Base-by-base conservation (phyloP, 257 asterid genomes). In the Nicotiana undulata region DNA sequence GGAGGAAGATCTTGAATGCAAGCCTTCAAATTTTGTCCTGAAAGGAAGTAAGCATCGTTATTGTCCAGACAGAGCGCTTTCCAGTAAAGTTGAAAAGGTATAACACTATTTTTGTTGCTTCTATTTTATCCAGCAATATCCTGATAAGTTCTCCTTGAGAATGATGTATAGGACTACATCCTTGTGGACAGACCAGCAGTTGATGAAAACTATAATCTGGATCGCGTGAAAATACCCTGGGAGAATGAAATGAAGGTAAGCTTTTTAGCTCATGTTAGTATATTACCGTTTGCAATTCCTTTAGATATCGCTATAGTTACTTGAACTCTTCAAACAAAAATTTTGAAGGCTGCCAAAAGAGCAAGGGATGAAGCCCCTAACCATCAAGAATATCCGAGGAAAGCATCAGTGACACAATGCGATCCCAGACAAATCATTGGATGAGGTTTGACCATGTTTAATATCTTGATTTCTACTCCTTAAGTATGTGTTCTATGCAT, bases 261-360 rank as follows among this genome's bases (percentile, higher is more conserved):
- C 46, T 46, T 44, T 28, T 86, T 55, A 65, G 26, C 1, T 37
- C 11, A 53, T 80, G 8, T 26, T 58, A 44, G 65, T 5, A 28
- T 22, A 17, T 65, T 31, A 12, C 53, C 16, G 12, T 20, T 29
- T 70, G 56, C 17, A 37, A 63, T 34, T 22, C 59, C 61, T 81
- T 81, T 70, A 31, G 68, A 32, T 22, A 58, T 15, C 26, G 31
- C 32, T 66, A 67, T 76, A 59, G 60, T 76, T 63, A 55, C 18
- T 18, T 61, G 59, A 70, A 70, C 77, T 40, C 58, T 40, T 40
- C 46, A 18, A 40, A 20, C 16, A 3, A 12, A 12, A 1, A 1
- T 5, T 11, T 70, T 82, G 80, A 76, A 90, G 93, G 88, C 88
- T 82, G 89, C 83, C 24, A 90, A 91, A 86, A 84, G 94, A 85